phyloP scores from a whole-genome alignment of 2,329 filamentous ascomycete species.

The Elsinoe australis region DNA sequence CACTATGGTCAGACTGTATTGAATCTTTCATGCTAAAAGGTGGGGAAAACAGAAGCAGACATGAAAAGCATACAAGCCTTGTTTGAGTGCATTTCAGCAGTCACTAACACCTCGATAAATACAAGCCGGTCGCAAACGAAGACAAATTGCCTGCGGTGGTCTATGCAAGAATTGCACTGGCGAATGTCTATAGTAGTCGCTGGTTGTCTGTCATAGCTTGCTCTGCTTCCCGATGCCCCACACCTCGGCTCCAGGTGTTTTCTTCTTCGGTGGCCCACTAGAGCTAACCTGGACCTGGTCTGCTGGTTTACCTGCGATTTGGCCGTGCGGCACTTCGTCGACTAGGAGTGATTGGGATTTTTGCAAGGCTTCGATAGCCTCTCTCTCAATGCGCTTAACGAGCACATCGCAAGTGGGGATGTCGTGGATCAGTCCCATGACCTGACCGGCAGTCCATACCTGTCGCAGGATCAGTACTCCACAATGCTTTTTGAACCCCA shows the following conservation, averaged over 20 bases:
- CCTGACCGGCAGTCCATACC: conserved; percentile 96
- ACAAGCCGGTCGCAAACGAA: too few relatives aligned
- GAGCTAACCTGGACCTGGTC: conserved; percentile 9
- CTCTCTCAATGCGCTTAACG: conserved; percentile 39
- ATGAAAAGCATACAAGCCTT: too few relatives aligned
- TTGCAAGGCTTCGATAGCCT: conserved; percentile 38
- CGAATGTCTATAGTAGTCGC: too few relatives aligned
- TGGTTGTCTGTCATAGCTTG: too few relatives aligned
- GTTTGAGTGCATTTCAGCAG: too few relatives aligned
- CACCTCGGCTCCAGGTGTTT: conserved; percentile 36
- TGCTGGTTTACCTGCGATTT: conserved; percentile 27
- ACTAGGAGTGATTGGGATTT: conserved; percentile 34
- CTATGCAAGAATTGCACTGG: too few relatives aligned
- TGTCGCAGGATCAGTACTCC: conserved; percentile 33
- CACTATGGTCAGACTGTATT: too few relatives aligned
- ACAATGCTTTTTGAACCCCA: background rate
- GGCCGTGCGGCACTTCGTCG: conserved; percentile 30
- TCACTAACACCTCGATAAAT: too few relatives aligned
- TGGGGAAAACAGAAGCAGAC: too few relatives aligned
- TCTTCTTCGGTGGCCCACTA: conserved; percentile 29
- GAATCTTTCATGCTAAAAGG: too few relatives aligned
- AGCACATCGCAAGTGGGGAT: conserved; percentile 43
- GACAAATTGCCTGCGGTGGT: too few relatives aligned
- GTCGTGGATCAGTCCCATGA: conserved; percentile 58
- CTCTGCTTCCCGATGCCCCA: conserved; percentile 27